phyloP scores from a whole-genome alignment of 306 rosid genomes.

The Cicer yamashitae region DNA sequence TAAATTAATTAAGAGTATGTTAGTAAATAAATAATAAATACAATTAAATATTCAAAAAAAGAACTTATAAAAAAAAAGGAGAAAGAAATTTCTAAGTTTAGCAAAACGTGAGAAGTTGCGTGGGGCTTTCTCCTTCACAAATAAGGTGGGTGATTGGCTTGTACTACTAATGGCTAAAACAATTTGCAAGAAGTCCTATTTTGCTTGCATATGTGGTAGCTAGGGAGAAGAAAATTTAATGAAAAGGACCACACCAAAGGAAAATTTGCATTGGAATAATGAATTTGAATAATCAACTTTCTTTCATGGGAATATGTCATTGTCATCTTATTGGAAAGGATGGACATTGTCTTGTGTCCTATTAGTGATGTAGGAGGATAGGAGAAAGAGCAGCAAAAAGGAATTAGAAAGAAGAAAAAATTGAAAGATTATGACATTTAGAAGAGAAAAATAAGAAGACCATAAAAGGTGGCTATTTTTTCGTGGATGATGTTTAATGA shows the following conservation, averaged over 20 bases:
- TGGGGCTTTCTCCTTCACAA: slow-evolving; percentile 43
- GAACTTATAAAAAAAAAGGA: too few relatives aligned
- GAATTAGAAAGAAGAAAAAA: background rate
- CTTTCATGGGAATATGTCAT: slow-evolving; percentile 6
- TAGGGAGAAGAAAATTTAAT: slow-evolving; percentile 5
- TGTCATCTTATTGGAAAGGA: background rate
- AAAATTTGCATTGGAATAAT: slow-evolving; percentile 9
- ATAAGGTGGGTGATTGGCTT: background rate
- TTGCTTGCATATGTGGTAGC: background rate
- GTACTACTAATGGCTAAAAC: slow-evolving; percentile 28
- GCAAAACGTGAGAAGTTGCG: slow-evolving; percentile 45
- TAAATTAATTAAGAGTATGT: too few relatives aligned
- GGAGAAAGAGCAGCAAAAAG: background rate
- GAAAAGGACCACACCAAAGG: slow-evolving; percentile 16
- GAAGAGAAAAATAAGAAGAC: background rate
- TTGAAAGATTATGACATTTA: background rate
- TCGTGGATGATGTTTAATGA: too few relatives aligned
- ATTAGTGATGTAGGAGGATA: background rate
- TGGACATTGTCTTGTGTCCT: background rate
- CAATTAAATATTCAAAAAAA: too few relatives aligned
- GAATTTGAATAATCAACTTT: slow-evolving; percentile 10
- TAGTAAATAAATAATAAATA: too few relatives aligned
- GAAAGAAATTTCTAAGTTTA: too few relatives aligned
- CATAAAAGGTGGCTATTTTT: too few relatives aligned
- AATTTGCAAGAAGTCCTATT: slow-evolving; percentile 14